Percentiles rank a stretch among this genome's conserved stretches.
These are phyloP conservation scores for Dendrostoma leiphaemia DNA, from an alignment of 2,329 filamentous ascomycete genomes.

Conservation along the genomic window DNA sequence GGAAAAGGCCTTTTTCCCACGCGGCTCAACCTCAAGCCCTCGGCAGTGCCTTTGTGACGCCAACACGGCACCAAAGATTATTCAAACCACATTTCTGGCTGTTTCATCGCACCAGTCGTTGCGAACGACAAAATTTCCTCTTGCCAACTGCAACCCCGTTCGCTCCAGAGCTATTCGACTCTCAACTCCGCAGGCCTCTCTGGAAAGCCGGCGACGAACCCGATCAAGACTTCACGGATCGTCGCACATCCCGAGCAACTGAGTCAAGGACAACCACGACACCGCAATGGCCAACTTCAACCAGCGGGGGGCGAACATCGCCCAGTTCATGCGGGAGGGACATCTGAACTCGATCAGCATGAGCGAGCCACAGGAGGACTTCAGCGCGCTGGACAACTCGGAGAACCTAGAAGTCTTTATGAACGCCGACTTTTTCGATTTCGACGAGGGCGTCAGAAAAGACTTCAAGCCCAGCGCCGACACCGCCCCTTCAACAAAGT, in stretches of 20 bases:
- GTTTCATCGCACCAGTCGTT: too few species aligned
- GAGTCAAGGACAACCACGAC: background rate
- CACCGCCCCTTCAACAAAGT: conserved; percentile 32
- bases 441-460: conserved; percentile 63
- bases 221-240: too few species aligned
- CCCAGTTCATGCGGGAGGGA: conserved; percentile 76
- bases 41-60: too few species aligned
- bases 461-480: conserved; percentile 46
- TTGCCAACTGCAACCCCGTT: too few species aligned
- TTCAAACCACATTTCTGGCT: background rate
- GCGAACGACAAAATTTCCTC: too few species aligned
- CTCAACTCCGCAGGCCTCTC: too few species aligned
- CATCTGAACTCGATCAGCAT: conserved; percentile 70
- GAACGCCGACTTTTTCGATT: conserved; percentile 80
- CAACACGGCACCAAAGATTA: background rate
- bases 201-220: too few species aligned
- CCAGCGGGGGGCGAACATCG: conserved; percentile 81
- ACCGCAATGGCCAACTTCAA: conserved; percentile 67
- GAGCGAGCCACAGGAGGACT: conserved; percentile 54
- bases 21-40: background rate
- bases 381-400: conserved; percentile 58
- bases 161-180: too few species aligned
- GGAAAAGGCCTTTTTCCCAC: conserved; percentile 15
- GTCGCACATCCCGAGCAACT: too few species aligned
- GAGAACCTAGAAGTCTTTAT: conserved; percentile 73